Conservation (phyloP, 2,329 filamentous ascomycete genomes). For the Calonectria hongkongensis region DNA sequence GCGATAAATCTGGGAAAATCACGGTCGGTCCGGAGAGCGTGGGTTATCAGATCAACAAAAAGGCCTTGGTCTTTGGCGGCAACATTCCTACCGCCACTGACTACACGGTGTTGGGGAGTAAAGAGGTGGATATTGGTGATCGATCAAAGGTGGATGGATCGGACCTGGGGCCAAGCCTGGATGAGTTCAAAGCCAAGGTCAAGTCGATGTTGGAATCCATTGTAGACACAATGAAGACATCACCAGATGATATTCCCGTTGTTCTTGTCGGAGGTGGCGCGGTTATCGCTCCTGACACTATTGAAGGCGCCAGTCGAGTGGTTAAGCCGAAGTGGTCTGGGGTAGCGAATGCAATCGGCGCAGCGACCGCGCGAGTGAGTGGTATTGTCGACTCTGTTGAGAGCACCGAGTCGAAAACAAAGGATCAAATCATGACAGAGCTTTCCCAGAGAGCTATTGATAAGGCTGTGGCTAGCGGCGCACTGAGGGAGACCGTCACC, state of each 20-base stretch:
- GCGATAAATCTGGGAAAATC: background rate
- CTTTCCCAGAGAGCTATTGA: constrained; percentile 36
- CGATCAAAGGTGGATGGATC: background rate
- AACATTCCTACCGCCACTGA: constrained; percentile 35
- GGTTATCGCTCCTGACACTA: constrained; percentile 17
- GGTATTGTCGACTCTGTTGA: constrained; percentile 32
- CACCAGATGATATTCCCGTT: constrained; percentile 27
- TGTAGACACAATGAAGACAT: constrained; percentile 36
- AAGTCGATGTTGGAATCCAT: constrained; percentile 16
- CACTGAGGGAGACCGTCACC: constrained; percentile 61
- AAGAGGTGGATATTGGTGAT: constrained; percentile 20
- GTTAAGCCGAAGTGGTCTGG: constrained; percentile 17
- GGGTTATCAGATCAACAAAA: constrained; percentile 31
- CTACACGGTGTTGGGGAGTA: constrained; percentile 22
- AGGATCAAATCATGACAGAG: constrained; percentile 17
- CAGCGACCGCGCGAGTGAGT: constrained; percentile 25
- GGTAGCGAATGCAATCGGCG: constrained; percentile 38
- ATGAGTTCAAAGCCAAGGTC: constrained; percentile 22
- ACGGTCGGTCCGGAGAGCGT: constrained; percentile 35
- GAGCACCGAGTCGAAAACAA: constrained; percentile 25
- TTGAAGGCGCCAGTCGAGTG: constrained; percentile 24
- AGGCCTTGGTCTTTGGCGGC: constrained; percentile 37
- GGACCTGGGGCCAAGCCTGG: background rate
- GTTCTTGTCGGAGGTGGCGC: constrained; percentile 35
- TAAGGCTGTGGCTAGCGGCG: constrained; percentile 55